Percentiles rank a stretch among this genome's conserved stretches.
Conservation (phyloP, 179 eudicot species). For the Vitellaria paradoxa region DNA sequence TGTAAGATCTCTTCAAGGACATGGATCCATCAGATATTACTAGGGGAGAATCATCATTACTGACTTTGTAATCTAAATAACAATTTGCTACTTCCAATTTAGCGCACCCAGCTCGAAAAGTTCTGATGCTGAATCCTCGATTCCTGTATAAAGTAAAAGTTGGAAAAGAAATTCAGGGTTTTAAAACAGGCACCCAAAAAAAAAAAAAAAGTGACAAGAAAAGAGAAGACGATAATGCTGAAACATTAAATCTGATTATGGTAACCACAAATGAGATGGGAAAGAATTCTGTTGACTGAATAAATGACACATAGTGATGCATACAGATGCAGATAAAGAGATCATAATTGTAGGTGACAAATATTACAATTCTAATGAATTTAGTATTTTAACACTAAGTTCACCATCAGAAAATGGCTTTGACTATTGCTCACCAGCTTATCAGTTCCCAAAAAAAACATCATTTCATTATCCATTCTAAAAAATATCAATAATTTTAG, state of each 20-base stretch:
- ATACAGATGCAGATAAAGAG: neutral
- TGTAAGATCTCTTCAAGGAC: conserved; percentile 26
- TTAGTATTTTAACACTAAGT: neutral
- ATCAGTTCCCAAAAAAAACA: neutral
- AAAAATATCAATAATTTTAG: neutral
- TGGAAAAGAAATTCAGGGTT: neutral
- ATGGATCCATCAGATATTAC: conserved; percentile 23
- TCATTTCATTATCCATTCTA: too few relatives aligned
- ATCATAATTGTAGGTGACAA: neutral
- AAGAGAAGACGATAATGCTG: too few relatives aligned
- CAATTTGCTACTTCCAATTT: conserved; percentile 22
- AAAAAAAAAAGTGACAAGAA: too few relatives aligned
- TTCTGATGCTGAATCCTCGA: conserved; percentile 20
- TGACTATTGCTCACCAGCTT: neutral
- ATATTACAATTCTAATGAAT: neutral
- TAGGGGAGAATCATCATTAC: conserved; percentile 18
- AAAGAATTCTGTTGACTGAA: neutral
- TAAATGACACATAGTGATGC: neutral
- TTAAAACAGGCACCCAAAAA: neutral
- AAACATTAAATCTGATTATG: neutral
- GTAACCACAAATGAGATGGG: neutral
- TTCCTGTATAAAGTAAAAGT: conserved; percentile 17
- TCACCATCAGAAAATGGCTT: neutral
- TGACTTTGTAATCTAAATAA: conserved; percentile 13
- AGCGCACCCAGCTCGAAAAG: conserved; percentile 21